Percentiles rank a stretch among this genome's conserved stretches.
phyloP scores from a whole-genome alignment of 192 early-diverging fungal species.

The Glomus cerebriforme region DNA sequence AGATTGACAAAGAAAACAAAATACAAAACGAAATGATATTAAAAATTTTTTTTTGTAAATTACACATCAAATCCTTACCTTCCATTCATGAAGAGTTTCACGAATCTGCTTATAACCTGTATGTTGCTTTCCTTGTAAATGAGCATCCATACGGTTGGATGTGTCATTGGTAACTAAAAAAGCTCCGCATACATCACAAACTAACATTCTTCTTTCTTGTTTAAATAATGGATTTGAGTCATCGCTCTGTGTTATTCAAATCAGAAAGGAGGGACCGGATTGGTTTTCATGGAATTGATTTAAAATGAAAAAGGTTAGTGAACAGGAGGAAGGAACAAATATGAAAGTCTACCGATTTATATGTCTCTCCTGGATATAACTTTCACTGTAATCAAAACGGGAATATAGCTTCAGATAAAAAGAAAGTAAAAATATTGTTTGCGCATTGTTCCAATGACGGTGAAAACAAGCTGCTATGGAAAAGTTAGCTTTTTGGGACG shows the following conservation, averaged over 20 bases:
- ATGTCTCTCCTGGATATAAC: background rate
- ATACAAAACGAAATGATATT: background rate
- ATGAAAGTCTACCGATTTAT: conserved; percentile 27
- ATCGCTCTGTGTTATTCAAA: conserved; percentile 42
- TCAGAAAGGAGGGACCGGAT: conserved; percentile 29
- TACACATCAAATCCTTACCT: conserved; percentile 36
- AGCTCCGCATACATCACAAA: conserved; percentile 85
- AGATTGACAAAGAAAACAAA: background rate
- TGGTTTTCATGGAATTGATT: conserved; percentile 30
- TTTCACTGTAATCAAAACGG: background rate
- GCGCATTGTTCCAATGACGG: background rate
- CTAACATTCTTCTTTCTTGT: conserved; percentile 73
- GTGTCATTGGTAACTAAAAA: conserved; percentile 83
- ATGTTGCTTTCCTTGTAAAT: conserved; percentile 85
- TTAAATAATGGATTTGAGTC: conserved; percentile 66
- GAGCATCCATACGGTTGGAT: conserved; percentile 78
- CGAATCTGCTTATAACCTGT: conserved; percentile 78
- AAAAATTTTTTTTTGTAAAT: too few relatives aligned
- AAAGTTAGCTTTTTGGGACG: background rate
- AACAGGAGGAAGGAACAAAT: conserved; percentile 19
- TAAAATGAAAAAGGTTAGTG: conserved; percentile 27
- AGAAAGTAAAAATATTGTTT: background rate
- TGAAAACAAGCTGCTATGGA: background rate
- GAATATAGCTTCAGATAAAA: conserved; percentile 10
- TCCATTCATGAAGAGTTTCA: conserved; percentile 70